Percentiles rank a stretch among this genome's conserved stretches.
These are phyloP conservation scores for Hordeum vulgare DNA, from an alignment of 176 grass and related monocot genomes.

Conservation along the genomic window MorexV3_pseudomolecules_assembly NC_058522.1:536024721-536025220, in stretches of 20 bases:
- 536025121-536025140: conserved; percentile 95
- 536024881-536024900: background rate
- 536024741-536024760: background rate
- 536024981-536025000: conserved; percentile 95
- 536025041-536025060: conserved; percentile 14
- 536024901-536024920: conserved; percentile 45
- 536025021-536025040: background rate
- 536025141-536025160: conserved; percentile 44
- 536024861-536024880: conserved; percentile 12
- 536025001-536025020: conserved; percentile 75
- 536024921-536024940: conserved; percentile 92
- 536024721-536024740: background rate
- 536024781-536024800: conserved; percentile 93
- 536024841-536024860: conserved; percentile 39
- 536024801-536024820: conserved; percentile 30
- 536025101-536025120: conserved; percentile 95
- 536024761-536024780: background rate
- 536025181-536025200: conserved; percentile 95
- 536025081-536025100: conserved; percentile 8
- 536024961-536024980: conserved; percentile 80
- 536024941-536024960: conserved; percentile 98
- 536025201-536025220: conserved; percentile 98
- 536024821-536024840: conserved; percentile 56
- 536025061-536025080: background rate
- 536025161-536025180: conserved; percentile 46